Base-by-base conservation (phyloP, 2,329 filamentous ascomycete species). In the Amauroascus niger region DNA sequence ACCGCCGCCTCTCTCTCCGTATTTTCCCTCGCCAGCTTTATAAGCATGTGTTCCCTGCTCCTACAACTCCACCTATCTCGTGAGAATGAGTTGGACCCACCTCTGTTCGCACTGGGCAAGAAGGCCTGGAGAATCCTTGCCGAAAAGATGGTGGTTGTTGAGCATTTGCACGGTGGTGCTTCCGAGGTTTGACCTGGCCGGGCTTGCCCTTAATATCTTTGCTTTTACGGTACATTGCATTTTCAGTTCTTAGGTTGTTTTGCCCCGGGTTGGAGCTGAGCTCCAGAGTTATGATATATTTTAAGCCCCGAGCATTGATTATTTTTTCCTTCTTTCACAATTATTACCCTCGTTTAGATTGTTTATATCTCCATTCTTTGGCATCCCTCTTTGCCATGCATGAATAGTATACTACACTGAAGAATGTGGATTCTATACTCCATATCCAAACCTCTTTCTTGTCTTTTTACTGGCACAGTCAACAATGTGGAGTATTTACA, bases 1-100 rank as follows among this genome's bases (percentile, higher is more conserved):
- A 89, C 86, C 0, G 82, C 82, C 45, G 84, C 84, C 8, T 87
- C 84, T n/a, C 78, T 89, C 58, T 82, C 83, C 60, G 82, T 88
- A 59, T 87, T 89, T 65, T 87, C 83, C 49, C 80, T 86, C 58
- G 83, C 84, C 35, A 86, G 82, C 69, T 88, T 87, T 70, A 77
- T 87, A 62, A 87, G 80, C 70, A 86, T 89, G 82, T 78, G 82
- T 51, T 78, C 79, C 9, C 70, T 89, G 49, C 74, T 89, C 18
- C 69, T 81, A 8, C 82, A 88, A 64, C 75, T 86, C 52, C 82
- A 88, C 65, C 69, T 79, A 53, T 79, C 78, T 55, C 76, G 81
- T 24, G 73, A 78, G 53, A 79, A 82, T 58, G 82, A 84, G 63
- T 77, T 79, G 7, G 72, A 79, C 52, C 76, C 83, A 52, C 82